Conservation (phyloP, 495 filamentous ascomycete species). For the Daldinia bambusicola region DNA sequence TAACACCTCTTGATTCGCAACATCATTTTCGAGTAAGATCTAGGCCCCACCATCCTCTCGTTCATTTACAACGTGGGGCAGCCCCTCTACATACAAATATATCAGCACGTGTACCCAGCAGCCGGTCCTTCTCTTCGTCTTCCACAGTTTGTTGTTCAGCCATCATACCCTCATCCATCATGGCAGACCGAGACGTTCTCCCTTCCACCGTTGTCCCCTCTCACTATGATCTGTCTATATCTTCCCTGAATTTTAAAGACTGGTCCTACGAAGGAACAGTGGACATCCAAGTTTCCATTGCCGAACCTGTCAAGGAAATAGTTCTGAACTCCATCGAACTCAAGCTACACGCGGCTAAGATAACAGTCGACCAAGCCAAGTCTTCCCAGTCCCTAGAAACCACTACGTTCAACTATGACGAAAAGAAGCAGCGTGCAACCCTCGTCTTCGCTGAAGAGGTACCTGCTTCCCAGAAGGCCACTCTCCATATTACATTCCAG, state of each 20-base stretch:
- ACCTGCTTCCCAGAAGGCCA: constrained; percentile 66
- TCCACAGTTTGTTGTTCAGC: constrained; percentile 42
- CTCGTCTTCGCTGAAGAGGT: constrained; percentile 76
- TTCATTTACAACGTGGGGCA: constrained; percentile 19
- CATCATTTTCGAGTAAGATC: constrained; percentile 37
- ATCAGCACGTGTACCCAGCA: constrained; percentile 5
- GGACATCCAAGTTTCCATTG: constrained; percentile 67
- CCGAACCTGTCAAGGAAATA: constrained; percentile 72
- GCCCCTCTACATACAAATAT: constrained; percentile 25
- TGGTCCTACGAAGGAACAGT: constrained; percentile 89
- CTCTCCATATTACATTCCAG: constrained; percentile 78
- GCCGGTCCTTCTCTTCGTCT: constrained; percentile 44
- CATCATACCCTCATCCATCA: constrained; percentile 51
- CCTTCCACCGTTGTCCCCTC: constrained; percentile 77
- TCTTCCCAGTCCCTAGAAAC: constrained; percentile 64
- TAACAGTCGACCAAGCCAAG: constrained; percentile 58
- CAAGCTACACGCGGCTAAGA: constrained; percentile 65
- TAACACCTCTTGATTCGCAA: constrained; percentile 28
- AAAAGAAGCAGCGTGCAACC: constrained; percentile 78
- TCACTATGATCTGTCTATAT: constrained; percentile 86
- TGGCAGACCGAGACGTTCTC: constrained; percentile 65
- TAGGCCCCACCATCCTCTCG: constrained; percentile 23
- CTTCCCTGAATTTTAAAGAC: constrained; percentile 75
- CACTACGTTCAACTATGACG: constrained; percentile 77
- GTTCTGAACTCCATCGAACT: constrained; percentile 77